Evolutionary conservation across 108 stramenopile genomes (phyloP), one percentile per base, ranked within the genome.

Genomic region (Skeletonema potamos): DNA sequence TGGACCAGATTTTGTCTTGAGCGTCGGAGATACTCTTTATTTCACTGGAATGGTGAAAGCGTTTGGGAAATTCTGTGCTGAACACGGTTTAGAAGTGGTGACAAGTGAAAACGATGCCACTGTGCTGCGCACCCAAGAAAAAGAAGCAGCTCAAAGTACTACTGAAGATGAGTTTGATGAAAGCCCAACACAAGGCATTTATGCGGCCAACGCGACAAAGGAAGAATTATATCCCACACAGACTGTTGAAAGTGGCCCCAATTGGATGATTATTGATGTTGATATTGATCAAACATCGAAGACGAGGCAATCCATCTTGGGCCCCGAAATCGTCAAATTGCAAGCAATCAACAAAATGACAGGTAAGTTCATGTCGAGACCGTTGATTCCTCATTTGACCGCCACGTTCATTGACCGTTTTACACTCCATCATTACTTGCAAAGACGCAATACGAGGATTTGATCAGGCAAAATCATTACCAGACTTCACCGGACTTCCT

Each of bases 31-130:
- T 77, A 77, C 87, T 66, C 69, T 96, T 7, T 93, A 89, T 76
- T 96, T 96, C 82, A 93, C 92, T 46, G 92, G 92, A 27, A 66
- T 90, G 63, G 83, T 93, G 3, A 89, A 96, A 43, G 82, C 63
- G n/a, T 93, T 96, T 77, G 91, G 86, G 7, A 70, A 80, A 11
- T 92, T 96, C 72, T 93, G 92, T 68, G 87, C 87, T 58, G 85
- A 85, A 37, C 86, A 96, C 64, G 95, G 88, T 4, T 74, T 96
- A 63, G 91, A 96, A 67, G 59, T 93, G 1, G 37, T 96, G n/a
- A 93, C 95, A 10, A 90, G 88, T 68, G 92, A 92, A 64, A 27
- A 72, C 29, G 71, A 86, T 9, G 66, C 59, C 44, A 46, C 3
- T 17, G 44, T 17, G 18, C 34, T 34, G 34, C 44, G 44, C 44